Evolutionary conservation across 2,329 filamentous ascomycete species (phyloP).

Genomic region (Aspergillus sp.): DNA sequence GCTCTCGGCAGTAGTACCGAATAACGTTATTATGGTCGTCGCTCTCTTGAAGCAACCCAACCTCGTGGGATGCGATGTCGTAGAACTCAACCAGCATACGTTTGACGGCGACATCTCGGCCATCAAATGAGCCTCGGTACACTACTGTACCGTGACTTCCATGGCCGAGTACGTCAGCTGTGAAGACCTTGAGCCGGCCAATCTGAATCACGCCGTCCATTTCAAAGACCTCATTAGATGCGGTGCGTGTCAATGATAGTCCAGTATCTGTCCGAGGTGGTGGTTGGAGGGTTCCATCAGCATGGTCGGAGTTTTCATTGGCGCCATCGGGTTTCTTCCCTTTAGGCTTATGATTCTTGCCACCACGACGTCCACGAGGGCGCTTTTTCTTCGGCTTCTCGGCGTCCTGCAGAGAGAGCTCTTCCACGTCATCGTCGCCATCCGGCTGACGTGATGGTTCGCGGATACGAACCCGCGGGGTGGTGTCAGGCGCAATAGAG

Average conservation of each 20-base stretch:
- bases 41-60: conserved; percentile 83
- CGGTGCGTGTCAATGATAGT: conserved; percentile 53
- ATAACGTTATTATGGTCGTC: conserved; percentile 97
- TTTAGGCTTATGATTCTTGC: conserved; percentile 61
- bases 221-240: conserved; percentile 56
- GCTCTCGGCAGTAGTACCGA: conserved; percentile 90
- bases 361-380: conserved; percentile 70
- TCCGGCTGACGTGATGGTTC: conserved; percentile 36
- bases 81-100: conserved; percentile 95
- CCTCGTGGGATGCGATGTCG: conserved; percentile 92
- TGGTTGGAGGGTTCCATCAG: conserved; percentile 46
- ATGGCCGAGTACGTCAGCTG: conserved; percentile 62
- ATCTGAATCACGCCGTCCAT: conserved; percentile 63
- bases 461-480: conserved; percentile 40
- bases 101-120: conserved; percentile 91
- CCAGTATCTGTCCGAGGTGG: conserved; percentile 60
- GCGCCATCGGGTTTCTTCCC: conserved; percentile 47
- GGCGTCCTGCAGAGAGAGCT: conserved; percentile 25
- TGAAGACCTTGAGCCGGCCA: conserved; percentile 61
- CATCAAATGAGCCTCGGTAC: conserved; percentile 91
- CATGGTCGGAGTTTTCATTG: conserved; percentile 55
- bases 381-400: conserved; percentile 66
- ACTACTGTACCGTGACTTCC: conserved; percentile 98
- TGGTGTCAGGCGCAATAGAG: conserved; percentile 22
- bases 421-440: conserved; percentile 34